These are phyloP conservation scores for Zygosaccharomyces sapae DNA, from an alignment of 1,139 yeast species.

Conservation along the genomic window DNA sequence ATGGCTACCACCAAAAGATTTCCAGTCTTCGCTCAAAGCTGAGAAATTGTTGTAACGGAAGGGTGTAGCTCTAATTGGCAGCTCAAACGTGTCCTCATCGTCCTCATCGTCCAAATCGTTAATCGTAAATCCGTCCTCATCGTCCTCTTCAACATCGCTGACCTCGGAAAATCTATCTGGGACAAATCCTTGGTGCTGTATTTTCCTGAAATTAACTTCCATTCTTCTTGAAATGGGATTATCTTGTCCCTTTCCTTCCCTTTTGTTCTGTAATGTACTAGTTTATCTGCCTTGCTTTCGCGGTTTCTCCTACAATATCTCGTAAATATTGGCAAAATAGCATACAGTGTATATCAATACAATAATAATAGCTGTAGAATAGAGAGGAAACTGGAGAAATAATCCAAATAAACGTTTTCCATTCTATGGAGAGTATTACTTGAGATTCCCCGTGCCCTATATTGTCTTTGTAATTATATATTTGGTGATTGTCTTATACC, in stretches of 20 bases:
- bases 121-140: conserved; percentile 13
- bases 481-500: too few species aligned
- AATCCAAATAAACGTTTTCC: too few species aligned
- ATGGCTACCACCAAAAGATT: conserved; percentile 6
- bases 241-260: background rate
- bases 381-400: too few species aligned
- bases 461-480: too few species aligned
- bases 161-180: conserved; percentile 15
- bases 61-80: conserved; percentile 26
- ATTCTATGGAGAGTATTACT: too few species aligned
- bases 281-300: background rate
- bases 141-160: conserved; percentile 15
- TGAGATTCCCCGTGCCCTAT: too few species aligned
- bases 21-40: conserved; percentile 22
- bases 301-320: background rate
- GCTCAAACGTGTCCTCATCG: conserved; percentile 20
- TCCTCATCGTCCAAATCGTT: conserved; percentile 10
- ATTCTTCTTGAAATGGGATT: background rate
- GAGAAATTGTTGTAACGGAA: conserved; percentile 24
- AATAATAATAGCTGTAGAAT: too few species aligned
- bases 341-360: too few species aligned
- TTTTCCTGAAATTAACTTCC: conserved; percentile 10
- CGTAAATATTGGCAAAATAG: background rate
- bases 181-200: conserved; percentile 6
- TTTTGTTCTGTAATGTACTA: background rate